Percentiles rank a stretch among this genome's conserved stretches.
phyloP scores from a whole-genome alignment of 495 filamentous ascomycete genomes.

The Podospora comata region DNA sequence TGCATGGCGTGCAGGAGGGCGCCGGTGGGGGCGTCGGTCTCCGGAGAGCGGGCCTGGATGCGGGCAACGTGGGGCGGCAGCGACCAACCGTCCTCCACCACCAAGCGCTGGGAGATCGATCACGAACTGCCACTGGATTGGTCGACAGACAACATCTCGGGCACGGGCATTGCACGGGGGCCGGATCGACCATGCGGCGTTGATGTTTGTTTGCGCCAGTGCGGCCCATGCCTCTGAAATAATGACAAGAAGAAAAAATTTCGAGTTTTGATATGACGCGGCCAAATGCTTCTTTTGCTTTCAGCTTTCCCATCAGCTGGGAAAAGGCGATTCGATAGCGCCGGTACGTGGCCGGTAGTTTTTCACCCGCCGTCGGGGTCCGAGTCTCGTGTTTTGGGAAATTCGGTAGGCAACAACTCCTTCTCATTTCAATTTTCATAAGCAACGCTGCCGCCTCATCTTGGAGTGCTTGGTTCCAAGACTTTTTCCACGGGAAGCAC shows the following conservation, averaged over 20 bases:
- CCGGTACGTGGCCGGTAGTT: background rate
- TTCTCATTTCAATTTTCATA: background rate
- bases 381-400: background rate
- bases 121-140: background rate
- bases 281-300: background rate
- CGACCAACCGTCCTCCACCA: background rate
- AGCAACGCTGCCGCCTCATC: background rate
- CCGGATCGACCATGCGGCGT: background rate
- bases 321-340: background rate
- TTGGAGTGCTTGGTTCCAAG: background rate
- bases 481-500: background rate
- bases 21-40: background rate
- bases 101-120: background rate
- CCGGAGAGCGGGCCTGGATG: background rate
- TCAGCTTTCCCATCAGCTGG: slow-evolving; percentile 1
- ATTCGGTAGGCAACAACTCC: background rate
- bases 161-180: background rate
- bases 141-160: background rate
- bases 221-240: background rate
- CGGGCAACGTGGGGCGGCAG: background rate
- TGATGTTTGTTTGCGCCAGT: slow-evolving; percentile 1
- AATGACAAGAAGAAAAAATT: background rate
- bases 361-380: background rate
- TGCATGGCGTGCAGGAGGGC: background rate
- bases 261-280: background rate